These are phyloP conservation scores for Starmerella etchellsii DNA, from an alignment of 805 yeast species.

Conservation along the genomic window DNA sequence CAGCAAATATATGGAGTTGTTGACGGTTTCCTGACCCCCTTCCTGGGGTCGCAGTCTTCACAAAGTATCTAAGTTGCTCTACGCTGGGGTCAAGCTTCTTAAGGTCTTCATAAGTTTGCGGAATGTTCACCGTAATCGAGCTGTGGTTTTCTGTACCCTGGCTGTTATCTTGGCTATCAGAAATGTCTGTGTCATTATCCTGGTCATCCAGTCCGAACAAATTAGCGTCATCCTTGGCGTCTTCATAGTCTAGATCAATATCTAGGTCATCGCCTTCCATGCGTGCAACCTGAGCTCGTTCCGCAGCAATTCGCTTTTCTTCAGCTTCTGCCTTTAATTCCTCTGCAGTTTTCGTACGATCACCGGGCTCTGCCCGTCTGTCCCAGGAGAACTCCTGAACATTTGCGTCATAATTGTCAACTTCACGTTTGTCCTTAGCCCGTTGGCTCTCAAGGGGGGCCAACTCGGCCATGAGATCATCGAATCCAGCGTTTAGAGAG, in stretches of 20 bases:
- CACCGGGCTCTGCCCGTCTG: conserved; percentile 31
- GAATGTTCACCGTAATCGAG: conserved; percentile 1
- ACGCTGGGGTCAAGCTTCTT: conserved; percentile 6
- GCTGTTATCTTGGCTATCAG: neutral
- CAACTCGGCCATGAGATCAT: conserved; percentile 25
- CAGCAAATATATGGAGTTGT: conserved; percentile 49
- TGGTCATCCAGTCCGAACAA: conserved; percentile 26
- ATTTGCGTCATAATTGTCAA: conserved; percentile 22
- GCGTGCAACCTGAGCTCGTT: conserved; percentile 27
- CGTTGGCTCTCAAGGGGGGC: conserved; percentile 8
- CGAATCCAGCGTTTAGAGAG: conserved; percentile 28
- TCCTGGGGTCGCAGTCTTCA: conserved; percentile 57
- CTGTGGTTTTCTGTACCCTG: neutral
- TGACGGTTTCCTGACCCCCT: conserved; percentile 73
- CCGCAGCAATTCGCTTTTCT: conserved; percentile 25
- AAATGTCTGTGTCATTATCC: conserved; percentile 19
- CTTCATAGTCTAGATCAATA: conserved; percentile 20
- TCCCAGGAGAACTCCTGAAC: conserved; percentile 32
- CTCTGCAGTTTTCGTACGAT: conserved; percentile 33
- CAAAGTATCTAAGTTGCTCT: conserved; percentile 37
- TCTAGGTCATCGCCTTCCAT: conserved; percentile 31
- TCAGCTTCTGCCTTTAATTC: conserved; percentile 29
- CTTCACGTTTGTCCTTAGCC: neutral
- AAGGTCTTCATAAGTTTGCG: conserved; percentile 7
- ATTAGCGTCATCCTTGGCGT: conserved; percentile 32